These are phyloP conservation scores for Coemansia umbellata DNA, from an alignment of 192 early-diverging fungal species.

Conservation along the genomic window DNA sequence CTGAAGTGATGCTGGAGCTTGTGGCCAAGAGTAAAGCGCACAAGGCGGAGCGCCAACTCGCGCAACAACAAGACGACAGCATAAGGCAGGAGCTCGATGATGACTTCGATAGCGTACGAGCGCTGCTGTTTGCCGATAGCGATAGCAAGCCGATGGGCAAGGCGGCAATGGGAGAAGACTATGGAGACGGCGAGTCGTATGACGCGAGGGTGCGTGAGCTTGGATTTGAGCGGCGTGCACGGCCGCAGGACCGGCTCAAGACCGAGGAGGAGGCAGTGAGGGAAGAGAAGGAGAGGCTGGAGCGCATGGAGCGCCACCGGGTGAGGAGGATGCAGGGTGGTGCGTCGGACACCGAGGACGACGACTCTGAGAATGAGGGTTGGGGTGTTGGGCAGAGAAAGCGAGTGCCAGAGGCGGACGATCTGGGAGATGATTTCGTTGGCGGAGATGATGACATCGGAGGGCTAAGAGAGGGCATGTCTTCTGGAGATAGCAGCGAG, in stretches of 20 bases:
- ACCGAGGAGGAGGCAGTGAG: slow-evolving; percentile 89
- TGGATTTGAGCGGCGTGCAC: slow-evolving; percentile 76
- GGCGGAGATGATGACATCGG: slow-evolving; percentile 46
- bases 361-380: slow-evolving; percentile 52
- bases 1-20: slow-evolving; percentile 95
- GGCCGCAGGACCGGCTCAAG: slow-evolving; percentile 87
- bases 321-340: slow-evolving; percentile 83
- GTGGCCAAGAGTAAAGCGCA: slow-evolving; percentile 96
- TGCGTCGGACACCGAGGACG: slow-evolving; percentile 53
- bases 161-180: slow-evolving; percentile 11
- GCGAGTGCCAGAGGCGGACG: slow-evolving; percentile 60
- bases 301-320: slow-evolving; percentile 77
- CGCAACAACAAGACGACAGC: slow-evolving; percentile 81
- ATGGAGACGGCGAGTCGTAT: slow-evolving; percentile 65
- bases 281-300: slow-evolving; percentile 81
- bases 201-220: slow-evolving; percentile 81
- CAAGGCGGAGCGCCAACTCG: slow-evolving; percentile 88
- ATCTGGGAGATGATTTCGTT: slow-evolving; percentile 66
- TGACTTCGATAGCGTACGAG: slow-evolving; percentile 79
- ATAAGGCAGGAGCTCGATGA: slow-evolving; percentile 81
- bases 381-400: slow-evolving; percentile 47
- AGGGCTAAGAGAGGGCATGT: slow-evolving; percentile 21
- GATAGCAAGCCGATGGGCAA: slow-evolving; percentile 27
- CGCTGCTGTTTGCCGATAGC: slow-evolving; percentile 57
- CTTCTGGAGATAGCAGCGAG: slow-evolving; percentile 10